phyloP scores from a whole-genome alignment of 306 rosid species.

The Dicorynia guianensis region DNA sequence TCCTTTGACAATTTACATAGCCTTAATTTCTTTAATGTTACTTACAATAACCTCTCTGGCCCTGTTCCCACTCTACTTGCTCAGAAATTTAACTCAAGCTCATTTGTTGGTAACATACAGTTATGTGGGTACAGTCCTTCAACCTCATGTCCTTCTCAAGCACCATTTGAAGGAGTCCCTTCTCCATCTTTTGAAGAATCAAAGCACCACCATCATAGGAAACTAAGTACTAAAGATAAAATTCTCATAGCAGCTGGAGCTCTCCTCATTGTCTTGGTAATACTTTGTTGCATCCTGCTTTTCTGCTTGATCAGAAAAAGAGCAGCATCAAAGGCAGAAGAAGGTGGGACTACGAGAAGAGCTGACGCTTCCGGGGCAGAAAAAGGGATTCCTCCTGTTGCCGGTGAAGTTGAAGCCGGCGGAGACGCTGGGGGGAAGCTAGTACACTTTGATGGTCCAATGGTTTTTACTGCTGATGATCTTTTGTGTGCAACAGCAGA shows the following conservation, averaged over 20 bases:
- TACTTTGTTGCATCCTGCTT: slow-evolving; percentile 54
- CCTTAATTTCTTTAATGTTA: slow-evolving; percentile 56
- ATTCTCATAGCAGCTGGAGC: slow-evolving; percentile 64
- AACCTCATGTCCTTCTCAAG: slow-evolving; percentile 49
- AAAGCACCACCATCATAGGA: slow-evolving; percentile 37
- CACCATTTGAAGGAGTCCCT: slow-evolving; percentile 47
- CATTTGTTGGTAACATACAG: slow-evolving; percentile 60
- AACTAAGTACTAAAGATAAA: slow-evolving; percentile 56
- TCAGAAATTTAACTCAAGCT: slow-evolving; percentile 57
- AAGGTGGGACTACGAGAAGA: slow-evolving; percentile 21
- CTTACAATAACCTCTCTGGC: slow-evolving; percentile 65
- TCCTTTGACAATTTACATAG: slow-evolving; percentile 43
- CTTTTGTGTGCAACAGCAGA: slow-evolving; percentile 74
- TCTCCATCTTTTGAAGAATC: slow-evolving; percentile 35
- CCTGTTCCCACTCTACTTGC: slow-evolving; percentile 55
- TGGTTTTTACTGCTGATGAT: slow-evolving; percentile 66
- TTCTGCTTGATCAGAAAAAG: slow-evolving; percentile 55
- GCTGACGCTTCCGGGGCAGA: slow-evolving; percentile 43
- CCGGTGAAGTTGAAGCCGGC: slow-evolving; percentile 53
- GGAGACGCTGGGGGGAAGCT: slow-evolving; percentile 68
- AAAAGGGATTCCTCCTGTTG: slow-evolving; percentile 50
- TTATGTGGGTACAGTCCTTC: slow-evolving; percentile 61
- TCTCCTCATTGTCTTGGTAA: slow-evolving; percentile 51
- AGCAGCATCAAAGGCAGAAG: slow-evolving; percentile 43
- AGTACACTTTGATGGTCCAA: slow-evolving; percentile 66